Percentiles rank a stretch among this genome's conserved stretches.
Conservation (phyloP, 345 rosid species). For the Dovyalis caffra region DNA sequence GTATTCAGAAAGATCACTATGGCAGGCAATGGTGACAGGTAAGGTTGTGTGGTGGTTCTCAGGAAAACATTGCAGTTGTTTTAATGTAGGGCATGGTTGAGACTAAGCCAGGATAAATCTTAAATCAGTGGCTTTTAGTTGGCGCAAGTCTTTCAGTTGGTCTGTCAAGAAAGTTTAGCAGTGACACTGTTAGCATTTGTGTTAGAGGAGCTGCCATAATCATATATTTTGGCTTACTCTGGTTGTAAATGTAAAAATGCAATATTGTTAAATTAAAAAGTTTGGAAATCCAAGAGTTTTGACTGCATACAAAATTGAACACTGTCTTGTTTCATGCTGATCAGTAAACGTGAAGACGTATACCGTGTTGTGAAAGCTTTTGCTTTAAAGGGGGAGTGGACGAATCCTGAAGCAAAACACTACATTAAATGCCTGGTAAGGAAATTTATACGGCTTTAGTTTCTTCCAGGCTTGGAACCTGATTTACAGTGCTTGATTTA, state of each 20-base stretch:
- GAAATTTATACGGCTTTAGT: slow-evolving; percentile 28
- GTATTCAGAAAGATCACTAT: not conserved
- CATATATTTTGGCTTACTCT: not conserved
- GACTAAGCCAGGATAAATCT: not conserved
- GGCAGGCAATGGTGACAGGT: not conserved
- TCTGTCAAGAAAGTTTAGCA: not conserved
- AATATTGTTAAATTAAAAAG: not conserved
- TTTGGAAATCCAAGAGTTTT: not conserved
- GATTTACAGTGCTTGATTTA: not conserved
- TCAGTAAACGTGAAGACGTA: slow-evolving; percentile 84
- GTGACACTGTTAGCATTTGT: not conserved
- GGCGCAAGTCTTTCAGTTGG: not conserved
- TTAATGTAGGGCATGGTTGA: not conserved
- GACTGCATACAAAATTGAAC: slow-evolving; percentile 24
- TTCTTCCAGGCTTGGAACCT: not conserved
- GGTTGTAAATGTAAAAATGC: not conserved
- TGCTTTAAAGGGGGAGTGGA: slow-evolving; percentile 61
- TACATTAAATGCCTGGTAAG: slow-evolving; percentile 78
- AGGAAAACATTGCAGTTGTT: not conserved
- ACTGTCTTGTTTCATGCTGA: slow-evolving; percentile 32
- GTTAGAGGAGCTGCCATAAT: not conserved
- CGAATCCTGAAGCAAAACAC: slow-evolving; percentile 50
- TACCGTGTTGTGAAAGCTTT: slow-evolving; percentile 65
- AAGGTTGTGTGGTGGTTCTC: too few species aligned
- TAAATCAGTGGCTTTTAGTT: not conserved